Base-by-base conservation (phyloP, 805 yeast genomes). In the Yamadazyma kitorensis region DNA sequence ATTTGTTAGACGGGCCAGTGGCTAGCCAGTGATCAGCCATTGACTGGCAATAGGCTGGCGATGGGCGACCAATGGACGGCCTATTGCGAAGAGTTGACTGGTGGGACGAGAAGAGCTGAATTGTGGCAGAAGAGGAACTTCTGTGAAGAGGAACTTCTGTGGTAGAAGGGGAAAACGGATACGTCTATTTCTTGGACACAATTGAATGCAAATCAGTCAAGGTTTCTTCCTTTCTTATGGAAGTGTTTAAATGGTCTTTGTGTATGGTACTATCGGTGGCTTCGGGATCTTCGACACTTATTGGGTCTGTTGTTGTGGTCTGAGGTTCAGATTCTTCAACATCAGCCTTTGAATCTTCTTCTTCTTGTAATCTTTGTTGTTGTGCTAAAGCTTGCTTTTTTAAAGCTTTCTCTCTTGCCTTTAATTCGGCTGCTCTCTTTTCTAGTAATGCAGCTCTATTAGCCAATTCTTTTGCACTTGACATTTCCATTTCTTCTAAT, bases 401-500 rank as follows among this genome's bases (percentile, higher is more conserved):
- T 44, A 82, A 54, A 33, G 68, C 47, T 46, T 64, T 76, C 52
- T 84, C 93, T 59, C 78, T 77, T 40, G 71, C 64, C 62, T 82
- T 84, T 58, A 84, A 68, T 43, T 74, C 82, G 28, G 78, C 82
- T 3, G 91, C 91, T 49, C 79, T 81, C 50, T 72, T 76, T 54
- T 85, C 93, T 47, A 85, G 68, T 37, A 80, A 78, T 13, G 82
- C 80, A n/a, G 89, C 91, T 45, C 89, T 69, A 40, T 68, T 67
- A 18, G 86, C 78, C 49, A 85, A 64, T 49, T 83, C 91, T 51
- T 72, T 72, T 0, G 91, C 93, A 34, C 85, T 76, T 43, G 80
- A 82, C 50, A 81, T 80, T 55, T 85, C 94, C 60, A 85, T 61
- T 47, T 84, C 87, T 54, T 84, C 89, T 32, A 85, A 62, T 59